Evolutionary conservation across 768 basidiomycete genomes (phyloP), one percentile per base, ranked within the genome.

Genomic region (Mycena kentingensis): DNA sequence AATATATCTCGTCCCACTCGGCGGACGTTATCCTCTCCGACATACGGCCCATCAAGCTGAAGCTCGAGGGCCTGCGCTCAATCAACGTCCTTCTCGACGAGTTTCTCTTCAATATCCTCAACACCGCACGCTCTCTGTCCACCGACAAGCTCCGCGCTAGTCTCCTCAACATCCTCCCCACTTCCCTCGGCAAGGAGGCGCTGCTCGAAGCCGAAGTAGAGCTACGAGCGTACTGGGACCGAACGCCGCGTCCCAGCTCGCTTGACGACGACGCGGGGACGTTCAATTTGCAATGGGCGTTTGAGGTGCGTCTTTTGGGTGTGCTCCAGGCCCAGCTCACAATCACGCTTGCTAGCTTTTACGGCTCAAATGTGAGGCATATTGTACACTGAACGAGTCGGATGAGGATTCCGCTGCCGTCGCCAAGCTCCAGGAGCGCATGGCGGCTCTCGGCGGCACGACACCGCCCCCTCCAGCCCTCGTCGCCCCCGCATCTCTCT

Each of bases 11-110:
- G 24, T 70, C 84, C 13, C 82, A 84, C 58, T 93, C 91, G 28
- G 92, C 93, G 38, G 92, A 96, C 71, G 84, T 92, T 56, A 88
- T 97, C 64, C 84, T 98, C 47, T 93, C 90, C 54, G 94, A 98
- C 62, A 83, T 95, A 49, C 86, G 94, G 18, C 91, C 92, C n/a
- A 94, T 91, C 60, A 88, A 84, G 67, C 82, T 96, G 70, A 84
- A 85, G 58, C 65, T 77, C 18, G 84, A 93, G 46, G 87, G 90
- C n/a, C 82, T 97, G 42, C 76, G 74, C 53, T 79, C 81, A 54
- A 81, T 93, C 74, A 94, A 94, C 68, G 81, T 84, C 55, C 71
- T 92, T 39, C 78, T 94, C 53, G 93, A 94, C 72, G 93, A 94
- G 70, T 80, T 93, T 54, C 76, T 95, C 45, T 83, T 84, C 71